Conservation (phyloP, 768 basidiomycete species). For the Termitomyces sp. region DNA sequence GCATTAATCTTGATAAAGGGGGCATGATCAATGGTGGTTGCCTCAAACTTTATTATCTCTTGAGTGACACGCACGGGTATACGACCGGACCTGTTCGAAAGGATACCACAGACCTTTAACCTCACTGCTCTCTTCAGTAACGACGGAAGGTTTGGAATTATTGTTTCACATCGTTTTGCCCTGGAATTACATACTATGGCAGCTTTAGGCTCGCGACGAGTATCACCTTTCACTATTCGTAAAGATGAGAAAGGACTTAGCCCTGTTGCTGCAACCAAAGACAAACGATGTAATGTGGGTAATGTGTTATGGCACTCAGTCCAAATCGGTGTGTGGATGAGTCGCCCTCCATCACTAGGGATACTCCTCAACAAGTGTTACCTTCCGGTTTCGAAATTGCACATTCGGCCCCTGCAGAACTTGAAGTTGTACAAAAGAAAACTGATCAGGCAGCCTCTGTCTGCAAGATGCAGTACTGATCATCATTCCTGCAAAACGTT, state of each 20-base stretch:
- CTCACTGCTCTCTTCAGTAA: no score
- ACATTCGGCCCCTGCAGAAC: conserved; percentile 52
- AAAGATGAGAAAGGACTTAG: conserved; percentile 11
- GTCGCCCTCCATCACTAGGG: conserved; percentile 35
- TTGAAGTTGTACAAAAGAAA: conserved; percentile 34
- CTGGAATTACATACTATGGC: no score
- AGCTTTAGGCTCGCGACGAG: no score
- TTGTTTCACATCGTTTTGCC: no score
- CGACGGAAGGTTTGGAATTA: no score
- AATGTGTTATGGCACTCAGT: conserved; percentile 36
- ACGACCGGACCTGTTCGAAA: no score
- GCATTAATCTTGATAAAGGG: no score
- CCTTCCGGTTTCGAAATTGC: not conserved
- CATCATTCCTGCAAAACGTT: conserved; percentile 5
- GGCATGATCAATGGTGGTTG: no score
- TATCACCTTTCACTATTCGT: conserved; percentile 18
- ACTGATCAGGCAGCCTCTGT: conserved; percentile 21
- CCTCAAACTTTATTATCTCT: no score
- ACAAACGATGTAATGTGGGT: not conserved
- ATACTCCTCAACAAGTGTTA: not conserved
- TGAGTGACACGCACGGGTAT: no score
- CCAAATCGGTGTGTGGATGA: conserved; percentile 37
- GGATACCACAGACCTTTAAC: no score
- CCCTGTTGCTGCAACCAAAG: conserved; percentile 1
- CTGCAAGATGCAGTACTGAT: conserved; percentile 31